Percentiles rank a stretch among this genome's conserved stretches.
Conservation (phyloP, 495 filamentous ascomycete genomes). For the Hypomontagnella monticulosa region DNA sequence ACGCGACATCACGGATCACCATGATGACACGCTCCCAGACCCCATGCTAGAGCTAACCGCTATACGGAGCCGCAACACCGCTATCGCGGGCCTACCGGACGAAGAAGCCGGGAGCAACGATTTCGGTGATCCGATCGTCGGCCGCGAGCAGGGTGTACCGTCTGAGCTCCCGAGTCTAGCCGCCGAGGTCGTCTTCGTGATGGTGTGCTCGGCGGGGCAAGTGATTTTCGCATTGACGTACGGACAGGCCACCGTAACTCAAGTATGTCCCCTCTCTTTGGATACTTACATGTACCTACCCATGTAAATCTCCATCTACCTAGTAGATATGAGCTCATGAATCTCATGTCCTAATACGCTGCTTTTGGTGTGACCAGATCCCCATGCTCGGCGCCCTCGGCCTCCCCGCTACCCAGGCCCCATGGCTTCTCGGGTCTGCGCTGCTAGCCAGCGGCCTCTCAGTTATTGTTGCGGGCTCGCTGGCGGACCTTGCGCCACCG, state of each 20-base stretch:
- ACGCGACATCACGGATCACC: conserved; percentile 24
- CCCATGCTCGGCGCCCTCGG: conserved; percentile 48
- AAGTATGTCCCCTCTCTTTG: too few species aligned
- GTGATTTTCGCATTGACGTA: conserved; percentile 58
- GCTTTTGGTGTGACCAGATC: conserved; percentile 37
- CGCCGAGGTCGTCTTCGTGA: conserved; percentile 54
- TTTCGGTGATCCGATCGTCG: neutral
- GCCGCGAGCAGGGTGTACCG: conserved; percentile 46
- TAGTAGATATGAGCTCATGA: too few species aligned
- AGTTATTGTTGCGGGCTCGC: conserved; percentile 55
- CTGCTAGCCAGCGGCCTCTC: conserved; percentile 55
- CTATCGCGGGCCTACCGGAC: conserved; percentile 14
- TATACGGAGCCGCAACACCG: conserved; percentile 32
- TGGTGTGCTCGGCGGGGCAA: conserved; percentile 57
- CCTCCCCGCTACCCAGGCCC: conserved; percentile 51
- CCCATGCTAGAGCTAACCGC: conserved; percentile 32
- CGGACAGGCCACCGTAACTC: conserved; percentile 53
- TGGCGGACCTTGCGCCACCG: conserved; percentile 56
- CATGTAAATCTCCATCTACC: too few species aligned
- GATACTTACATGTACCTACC: too few species aligned
- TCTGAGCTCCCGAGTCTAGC: conserved; percentile 50
- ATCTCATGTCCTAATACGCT: too few species aligned
- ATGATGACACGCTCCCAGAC: conserved; percentile 23
- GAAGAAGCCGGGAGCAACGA: conserved; percentile 13
- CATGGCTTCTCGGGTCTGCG: conserved; percentile 57